Evolutionary conservation across 1,284 basidiomycete species (phyloP).

Genomic region (Puccinia coronata): DNA sequence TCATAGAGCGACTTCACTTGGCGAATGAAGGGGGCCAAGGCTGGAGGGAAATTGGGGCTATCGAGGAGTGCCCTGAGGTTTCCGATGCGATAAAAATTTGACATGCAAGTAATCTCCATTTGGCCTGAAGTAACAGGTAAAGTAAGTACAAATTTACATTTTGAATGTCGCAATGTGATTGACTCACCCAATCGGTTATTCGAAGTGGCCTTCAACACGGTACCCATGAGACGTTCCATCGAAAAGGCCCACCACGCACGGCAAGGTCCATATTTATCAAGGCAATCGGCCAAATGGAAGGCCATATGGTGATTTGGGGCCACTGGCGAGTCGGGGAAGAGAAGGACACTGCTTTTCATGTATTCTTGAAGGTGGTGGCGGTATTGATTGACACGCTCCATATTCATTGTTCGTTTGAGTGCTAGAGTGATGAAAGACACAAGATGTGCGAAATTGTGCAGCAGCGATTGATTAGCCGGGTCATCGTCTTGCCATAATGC

Average conservation of each 20-base stretch:
- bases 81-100: constrained; percentile 1
- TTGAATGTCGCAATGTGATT: not conserved
- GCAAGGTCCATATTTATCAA: too few species aligned
- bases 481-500: constrained; percentile 2
- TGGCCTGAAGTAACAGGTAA: not conserved
- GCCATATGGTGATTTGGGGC: constrained; percentile 28
- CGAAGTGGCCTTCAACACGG: not conserved
- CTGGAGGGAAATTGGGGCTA: not conserved
- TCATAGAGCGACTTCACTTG: not conserved
- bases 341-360: not conserved
- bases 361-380: not conserved
- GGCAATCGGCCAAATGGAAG: not conserved
- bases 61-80: not conserved
- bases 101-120: not conserved
- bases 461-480: not conserved
- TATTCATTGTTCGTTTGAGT: not conserved
- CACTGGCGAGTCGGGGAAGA: not conserved
- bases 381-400: not conserved
- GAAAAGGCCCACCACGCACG: constrained; percentile 10
- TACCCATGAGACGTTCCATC: constrained; percentile 13
- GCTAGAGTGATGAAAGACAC: not conserved
- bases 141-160: not conserved
- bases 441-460: constrained; percentile 2
- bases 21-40: not conserved
- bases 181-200: constrained; percentile 19